Conservation (phyloP, 495 filamentous ascomycete genomes). For the Gamarada debralockiae region DNA sequence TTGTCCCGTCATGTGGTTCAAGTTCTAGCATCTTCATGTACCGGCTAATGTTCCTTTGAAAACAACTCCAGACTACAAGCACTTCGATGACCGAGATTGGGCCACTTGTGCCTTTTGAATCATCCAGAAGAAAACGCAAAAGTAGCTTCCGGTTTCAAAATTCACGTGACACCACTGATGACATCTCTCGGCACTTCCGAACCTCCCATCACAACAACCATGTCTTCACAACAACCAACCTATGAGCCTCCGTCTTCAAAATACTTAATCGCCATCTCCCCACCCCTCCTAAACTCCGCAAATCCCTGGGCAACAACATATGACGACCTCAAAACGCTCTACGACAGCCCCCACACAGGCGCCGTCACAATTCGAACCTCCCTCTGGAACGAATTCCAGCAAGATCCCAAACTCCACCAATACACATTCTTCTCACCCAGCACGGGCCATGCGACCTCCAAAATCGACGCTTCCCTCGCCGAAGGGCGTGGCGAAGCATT, state of each 20-base stretch:
- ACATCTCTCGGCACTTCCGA: too few species aligned
- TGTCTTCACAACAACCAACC: too few species aligned
- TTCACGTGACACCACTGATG: too few species aligned
- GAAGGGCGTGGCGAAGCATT: constrained; percentile 4
- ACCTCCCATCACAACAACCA: too few species aligned
- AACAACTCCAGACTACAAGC: too few species aligned
- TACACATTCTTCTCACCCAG: constrained; percentile 60
- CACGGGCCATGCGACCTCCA: constrained; percentile 26
- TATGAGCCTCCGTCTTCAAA: background rate
- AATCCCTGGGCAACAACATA: constrained; percentile 64
- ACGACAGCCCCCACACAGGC: constrained; percentile 54
- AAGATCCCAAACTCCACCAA: constrained; percentile 58
- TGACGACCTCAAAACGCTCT: constrained; percentile 52
- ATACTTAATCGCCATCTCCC: constrained; percentile 41
- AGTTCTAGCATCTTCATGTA: too few species aligned
- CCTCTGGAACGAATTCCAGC: constrained; percentile 52
- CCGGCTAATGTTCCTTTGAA: too few species aligned
- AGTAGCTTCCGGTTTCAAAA: too few species aligned
- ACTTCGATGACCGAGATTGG: too few species aligned
- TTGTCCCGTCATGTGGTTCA: too few species aligned
- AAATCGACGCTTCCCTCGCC: background rate
- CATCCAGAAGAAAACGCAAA: too few species aligned
- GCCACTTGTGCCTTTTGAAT: too few species aligned
- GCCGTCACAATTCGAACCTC: constrained; percentile 68
- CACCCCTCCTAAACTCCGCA: constrained; percentile 67